Evolutionary conservation across 805 yeast genomes (phyloP).

Genomic region (Candida broadrunensis): DNA sequence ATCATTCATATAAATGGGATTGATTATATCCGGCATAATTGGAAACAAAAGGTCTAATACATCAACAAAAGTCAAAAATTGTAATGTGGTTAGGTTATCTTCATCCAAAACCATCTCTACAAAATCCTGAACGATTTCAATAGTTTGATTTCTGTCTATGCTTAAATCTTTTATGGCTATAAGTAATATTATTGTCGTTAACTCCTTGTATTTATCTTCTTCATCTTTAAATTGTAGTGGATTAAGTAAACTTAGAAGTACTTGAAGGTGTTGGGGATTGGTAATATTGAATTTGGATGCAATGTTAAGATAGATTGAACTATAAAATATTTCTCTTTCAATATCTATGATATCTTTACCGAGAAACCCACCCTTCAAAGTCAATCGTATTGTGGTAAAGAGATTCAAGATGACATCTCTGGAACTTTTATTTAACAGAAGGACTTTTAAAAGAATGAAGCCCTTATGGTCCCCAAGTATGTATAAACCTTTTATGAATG

Average conservation of each 20-base stretch:
- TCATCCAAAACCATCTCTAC: conserved; percentile 18
- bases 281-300: conserved; percentile 13
- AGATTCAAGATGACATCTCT: background rate
- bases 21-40: conserved; percentile 19
- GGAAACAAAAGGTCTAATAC: conserved; percentile 25
- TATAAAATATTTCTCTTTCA: background rate
- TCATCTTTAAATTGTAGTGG: conserved; percentile 7
- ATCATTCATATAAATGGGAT: conserved; percentile 18
- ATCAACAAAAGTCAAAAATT: conserved; percentile 19
- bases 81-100: conserved; percentile 3
- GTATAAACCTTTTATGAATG: conserved; percentile 12
- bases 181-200: conserved; percentile 16
- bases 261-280: conserved; percentile 17
- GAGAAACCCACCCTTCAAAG: background rate
- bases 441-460: conserved; percentile 3
- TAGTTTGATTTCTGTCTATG: conserved; percentile 9
- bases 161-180: conserved; percentile 19
- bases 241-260: conserved; percentile 15
- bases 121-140: conserved; percentile 16
- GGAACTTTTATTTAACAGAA: background rate
- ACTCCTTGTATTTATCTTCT: conserved; percentile 7
- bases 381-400: background rate
- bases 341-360: background rate
- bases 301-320: background rate
- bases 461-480: conserved; percentile 13